Percentiles rank a stretch among this genome's conserved stretches.
Conservation (phyloP, 805 yeast genomes). For the Barnettozyma californica region DNA sequence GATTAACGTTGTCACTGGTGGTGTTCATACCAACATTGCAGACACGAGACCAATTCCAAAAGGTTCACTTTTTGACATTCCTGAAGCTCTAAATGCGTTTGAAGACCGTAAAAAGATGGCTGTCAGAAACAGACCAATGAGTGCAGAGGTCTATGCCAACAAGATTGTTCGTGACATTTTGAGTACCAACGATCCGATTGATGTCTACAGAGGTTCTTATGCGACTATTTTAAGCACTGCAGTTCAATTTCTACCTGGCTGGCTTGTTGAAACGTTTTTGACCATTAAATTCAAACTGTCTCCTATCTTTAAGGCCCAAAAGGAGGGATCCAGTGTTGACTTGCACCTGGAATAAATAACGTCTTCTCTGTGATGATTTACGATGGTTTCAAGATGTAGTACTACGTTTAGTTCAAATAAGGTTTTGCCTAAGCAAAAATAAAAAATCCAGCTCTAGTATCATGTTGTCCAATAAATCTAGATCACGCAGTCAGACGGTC, state of each 20-base stretch:
- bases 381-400: too few species aligned
- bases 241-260: constrained; percentile 39
- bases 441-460: too few species aligned
- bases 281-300: constrained; percentile 36
- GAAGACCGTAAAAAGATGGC: constrained; percentile 55
- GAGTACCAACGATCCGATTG: constrained; percentile 34
- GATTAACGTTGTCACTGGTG: constrained; percentile 68
- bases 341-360: constrained; percentile 17
- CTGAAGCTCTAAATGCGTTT: constrained; percentile 47
- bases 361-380: too few species aligned
- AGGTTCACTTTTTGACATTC: constrained; percentile 46
- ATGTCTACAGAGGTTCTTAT: constrained; percentile 51
- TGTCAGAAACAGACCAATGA: constrained; percentile 51
- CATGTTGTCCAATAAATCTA: background rate
- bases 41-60: constrained; percentile 57
- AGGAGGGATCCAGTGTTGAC: constrained; percentile 15
- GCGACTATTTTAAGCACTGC: constrained; percentile 35
- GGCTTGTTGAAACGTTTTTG: constrained; percentile 38
- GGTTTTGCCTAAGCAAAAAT: too few species aligned
- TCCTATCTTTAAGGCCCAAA: constrained; percentile 29
- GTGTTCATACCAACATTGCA: constrained; percentile 65
- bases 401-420: too few species aligned
- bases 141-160: constrained; percentile 51
- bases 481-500: background rate
- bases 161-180: constrained; percentile 48